These are phyloP conservation scores for Ocimum tenuiflorum DNA, from an alignment of 257 asterid genomes.

Conservation along the genomic window DNA sequence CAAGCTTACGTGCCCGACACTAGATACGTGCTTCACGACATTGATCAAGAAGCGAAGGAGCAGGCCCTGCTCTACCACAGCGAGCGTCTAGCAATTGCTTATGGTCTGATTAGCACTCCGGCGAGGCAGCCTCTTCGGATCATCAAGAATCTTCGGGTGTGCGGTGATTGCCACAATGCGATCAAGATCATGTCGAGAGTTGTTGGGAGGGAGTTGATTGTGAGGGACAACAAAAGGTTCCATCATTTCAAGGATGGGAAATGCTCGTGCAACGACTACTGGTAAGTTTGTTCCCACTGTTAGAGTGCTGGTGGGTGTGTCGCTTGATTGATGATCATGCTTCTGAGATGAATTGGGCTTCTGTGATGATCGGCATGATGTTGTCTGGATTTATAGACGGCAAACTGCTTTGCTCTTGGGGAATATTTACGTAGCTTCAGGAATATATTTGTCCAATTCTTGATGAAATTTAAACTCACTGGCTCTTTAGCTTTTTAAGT, in stretches of 20 bases:
- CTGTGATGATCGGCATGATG: too few relatives aligned
- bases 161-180: constrained; percentile 92
- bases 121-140: constrained; percentile 81
- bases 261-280: constrained; percentile 92
- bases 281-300: constrained; percentile 44
- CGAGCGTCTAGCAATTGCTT: constrained; percentile 92
- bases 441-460: constrained; percentile 1
- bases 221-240: constrained; percentile 80
- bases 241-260: constrained; percentile 93
- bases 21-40: constrained; percentile 87
- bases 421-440: not conserved
- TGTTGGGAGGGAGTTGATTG: constrained; percentile 90
- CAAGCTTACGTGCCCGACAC: constrained; percentile 93
- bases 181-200: constrained; percentile 96
- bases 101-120: constrained; percentile 85
- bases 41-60: constrained; percentile 98
- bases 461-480: constrained; percentile 5
- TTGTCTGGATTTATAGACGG: not conserved
- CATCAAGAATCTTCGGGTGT: constrained; percentile 80
- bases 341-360: not conserved
- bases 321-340: not conserved
- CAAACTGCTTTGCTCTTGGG: not conserved
- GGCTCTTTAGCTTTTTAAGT: constrained; percentile 8
- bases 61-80: constrained; percentile 91
- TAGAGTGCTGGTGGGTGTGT: not conserved